Conservation (phyloP, 768 basidiomycete genomes). For the Rhodotorula kratochvilovae region DNA sequence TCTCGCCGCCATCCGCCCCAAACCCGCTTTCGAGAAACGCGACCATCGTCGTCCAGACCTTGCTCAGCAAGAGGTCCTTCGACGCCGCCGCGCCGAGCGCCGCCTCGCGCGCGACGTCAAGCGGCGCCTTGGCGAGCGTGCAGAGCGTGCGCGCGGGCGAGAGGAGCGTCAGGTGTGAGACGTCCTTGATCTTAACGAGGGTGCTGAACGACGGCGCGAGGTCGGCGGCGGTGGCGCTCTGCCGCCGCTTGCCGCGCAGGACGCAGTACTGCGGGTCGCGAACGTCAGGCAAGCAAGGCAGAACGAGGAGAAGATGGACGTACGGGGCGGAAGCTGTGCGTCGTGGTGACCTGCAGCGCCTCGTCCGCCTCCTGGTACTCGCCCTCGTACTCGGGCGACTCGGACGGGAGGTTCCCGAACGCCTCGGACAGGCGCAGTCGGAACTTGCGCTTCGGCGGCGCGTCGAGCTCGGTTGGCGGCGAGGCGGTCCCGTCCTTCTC, state of each 20-base stretch:
- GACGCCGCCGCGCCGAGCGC: conserved; percentile 1
- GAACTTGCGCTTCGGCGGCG: background rate
- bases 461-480: conserved; percentile 17
- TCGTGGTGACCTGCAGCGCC: conserved; percentile 21
- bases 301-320: background rate
- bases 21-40: conserved; percentile 25
- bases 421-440: conserved; percentile 35
- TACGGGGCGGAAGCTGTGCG: conserved; percentile 15
- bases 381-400: conserved; percentile 21
- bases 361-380: conserved; percentile 38
- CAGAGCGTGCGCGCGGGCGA: conserved; percentile 1
- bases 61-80: conserved; percentile 22
- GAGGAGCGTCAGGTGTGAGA: conserved; percentile 35
- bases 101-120: conserved; percentile 26
- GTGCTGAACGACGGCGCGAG: conserved; percentile 27
- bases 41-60: conserved; percentile 30
- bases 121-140: conserved; percentile 8
- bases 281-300: background rate
- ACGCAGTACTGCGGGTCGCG: conserved; percentile 2
- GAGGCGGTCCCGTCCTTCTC: conserved; percentile 5
- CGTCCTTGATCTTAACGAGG: conserved; percentile 38
- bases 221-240: background rate
- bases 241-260: background rate
- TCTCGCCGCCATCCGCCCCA: conserved; percentile 2
- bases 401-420: conserved; percentile 25